Evolutionary conservation across 305 asterid genomes (phyloP), one percentile per base, ranked within the genome.

Genomic region (Ilex paraguariensis): DNA sequence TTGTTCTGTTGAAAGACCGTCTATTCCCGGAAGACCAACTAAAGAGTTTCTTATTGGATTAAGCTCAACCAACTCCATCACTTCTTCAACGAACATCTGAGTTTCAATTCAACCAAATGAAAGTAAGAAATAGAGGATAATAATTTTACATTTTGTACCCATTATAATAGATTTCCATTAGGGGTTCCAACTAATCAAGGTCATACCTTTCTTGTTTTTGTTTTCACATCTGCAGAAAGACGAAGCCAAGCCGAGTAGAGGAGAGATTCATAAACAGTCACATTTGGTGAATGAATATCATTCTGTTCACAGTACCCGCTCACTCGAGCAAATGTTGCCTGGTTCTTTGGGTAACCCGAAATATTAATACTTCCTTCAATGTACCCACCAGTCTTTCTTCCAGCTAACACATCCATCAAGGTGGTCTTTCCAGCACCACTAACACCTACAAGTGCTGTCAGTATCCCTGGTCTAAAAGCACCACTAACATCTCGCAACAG

Each of bases 1-100:
- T 55, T 81, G 86, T 66, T 81, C 87, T 3, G 80, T 81, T 31
- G 87, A 78, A 46, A 81, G 80, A n/a, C 87, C 87, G 61, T 70
- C 66, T 53, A 75, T 69, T 31, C 84, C 87, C 3, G 87, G 77
- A 40, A 73, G 74, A 51, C 84, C 82, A 30, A 78, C 84, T 51
- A 73, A 55, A 14, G 69, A 66, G 28, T 78, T 60, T 57, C 80
- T 71, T 58, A 73, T 65, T 3, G 73, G 65, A 30, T 73, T 71
- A 31, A 78, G 87, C 77, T 81, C 87, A 28, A 78, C 78, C 69
- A 78, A 13, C 52, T 68, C 77, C 75, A 81, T 60, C 30, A 81
- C 80, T 78, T 81, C 80, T 56, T 75, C 84, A 32, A 75, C 87
- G 66, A 78, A 81, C 82, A 70, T 71, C 87, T 81, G 52, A 21